Percentiles rank a stretch among this genome's conserved stretches.
These are phyloP conservation scores for Avicennia marina DNA, from an alignment of 257 asterid species.

Conservation along the genomic window DNA sequence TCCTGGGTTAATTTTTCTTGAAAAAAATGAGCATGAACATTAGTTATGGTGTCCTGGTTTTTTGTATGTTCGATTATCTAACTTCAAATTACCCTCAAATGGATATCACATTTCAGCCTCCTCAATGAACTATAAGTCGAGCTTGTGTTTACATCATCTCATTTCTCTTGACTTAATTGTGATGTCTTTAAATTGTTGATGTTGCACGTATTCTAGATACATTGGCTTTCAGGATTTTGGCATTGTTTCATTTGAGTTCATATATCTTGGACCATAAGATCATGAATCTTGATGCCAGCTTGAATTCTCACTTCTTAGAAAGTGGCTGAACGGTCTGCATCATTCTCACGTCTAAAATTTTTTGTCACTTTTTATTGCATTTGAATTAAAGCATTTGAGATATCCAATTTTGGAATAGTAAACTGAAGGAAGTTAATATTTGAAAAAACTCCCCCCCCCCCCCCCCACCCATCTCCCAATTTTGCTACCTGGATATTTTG, in stretches of 20 bases:
- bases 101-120: not conserved
- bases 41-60: not conserved
- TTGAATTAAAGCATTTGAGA: not conserved
- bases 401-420: not conserved
- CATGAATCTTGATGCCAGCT: not conserved
- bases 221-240: not conserved
- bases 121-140: not conserved
- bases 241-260: not conserved
- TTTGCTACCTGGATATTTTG: not conserved
- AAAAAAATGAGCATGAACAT: not conserved
- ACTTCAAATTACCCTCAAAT: not conserved
- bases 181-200: not conserved
- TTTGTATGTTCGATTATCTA: constrained; percentile 1
- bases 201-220: not conserved
- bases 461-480: too few relatives aligned
- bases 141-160: not conserved
- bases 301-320: not conserved
- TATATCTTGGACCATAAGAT: not conserved
- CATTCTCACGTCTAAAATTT: constrained; percentile 4
- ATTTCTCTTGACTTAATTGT: not conserved
- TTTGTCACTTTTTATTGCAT: not conserved
- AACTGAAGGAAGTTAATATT: too few relatives aligned
- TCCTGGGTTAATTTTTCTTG: not conserved
- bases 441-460: too few relatives aligned
- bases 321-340: constrained; percentile 4